Conservation (phyloP, 73 alveolate species). For the Tetrahymena thermophila region DNA sequence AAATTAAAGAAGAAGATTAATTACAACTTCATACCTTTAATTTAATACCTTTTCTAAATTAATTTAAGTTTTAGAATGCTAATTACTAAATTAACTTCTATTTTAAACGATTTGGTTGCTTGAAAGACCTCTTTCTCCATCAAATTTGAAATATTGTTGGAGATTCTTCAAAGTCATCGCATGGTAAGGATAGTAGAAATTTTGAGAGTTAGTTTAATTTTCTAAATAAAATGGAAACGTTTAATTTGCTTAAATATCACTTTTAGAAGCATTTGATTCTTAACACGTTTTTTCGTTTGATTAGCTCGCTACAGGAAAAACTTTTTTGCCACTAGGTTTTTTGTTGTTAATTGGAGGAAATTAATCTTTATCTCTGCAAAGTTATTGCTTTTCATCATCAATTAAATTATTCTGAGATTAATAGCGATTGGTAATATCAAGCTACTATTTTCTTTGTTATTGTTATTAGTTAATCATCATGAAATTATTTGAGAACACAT, state of each 20-base stretch:
- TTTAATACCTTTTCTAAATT: background rate
- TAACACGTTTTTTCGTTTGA: background rate
- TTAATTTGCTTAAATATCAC: background rate
- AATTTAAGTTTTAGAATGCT: background rate
- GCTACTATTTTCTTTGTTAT: background rate
- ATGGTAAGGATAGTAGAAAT: background rate
- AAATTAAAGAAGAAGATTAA: background rate
- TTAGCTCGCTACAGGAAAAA: background rate
- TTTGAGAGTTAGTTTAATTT: background rate
- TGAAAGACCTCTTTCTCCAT: background rate
- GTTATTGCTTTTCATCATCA: background rate
- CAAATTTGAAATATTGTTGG: background rate
- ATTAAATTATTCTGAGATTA: background rate
- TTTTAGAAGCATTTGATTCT: background rate
- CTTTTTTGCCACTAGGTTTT: background rate
- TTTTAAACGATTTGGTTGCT: background rate
- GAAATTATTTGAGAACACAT: background rate
- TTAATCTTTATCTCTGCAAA: no score
- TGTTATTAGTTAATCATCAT: background rate
- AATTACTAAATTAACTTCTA: background rate
- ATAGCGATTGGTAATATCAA: no score
- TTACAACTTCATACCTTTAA: background rate
- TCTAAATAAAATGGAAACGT: background rate
- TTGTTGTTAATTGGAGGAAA: no score
- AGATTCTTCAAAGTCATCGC: background rate